Conservation (phyloP, 805 yeast species). For the Tetrapisispora namnaoensis region DNA sequence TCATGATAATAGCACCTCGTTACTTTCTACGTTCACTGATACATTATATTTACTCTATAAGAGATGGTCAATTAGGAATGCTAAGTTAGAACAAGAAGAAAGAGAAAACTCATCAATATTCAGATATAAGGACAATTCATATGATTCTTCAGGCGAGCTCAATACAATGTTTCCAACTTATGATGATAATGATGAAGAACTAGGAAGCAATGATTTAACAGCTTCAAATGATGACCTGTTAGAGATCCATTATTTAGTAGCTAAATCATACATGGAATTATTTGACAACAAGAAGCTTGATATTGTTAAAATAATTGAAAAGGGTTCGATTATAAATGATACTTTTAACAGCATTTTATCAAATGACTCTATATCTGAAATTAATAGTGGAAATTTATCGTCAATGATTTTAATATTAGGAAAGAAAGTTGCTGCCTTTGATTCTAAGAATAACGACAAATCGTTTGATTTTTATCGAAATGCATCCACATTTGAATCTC, state of each 20-base stretch:
- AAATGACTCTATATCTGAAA: conserved; percentile 13
- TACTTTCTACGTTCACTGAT: conserved; percentile 31
- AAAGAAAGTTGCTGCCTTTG: conserved; percentile 26
- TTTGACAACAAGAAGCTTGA: conserved; percentile 25
- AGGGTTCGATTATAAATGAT: conserved; percentile 33
- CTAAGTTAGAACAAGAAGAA: conserved; percentile 55
- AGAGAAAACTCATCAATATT: conserved; percentile 53
- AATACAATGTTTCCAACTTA: conserved; percentile 76
- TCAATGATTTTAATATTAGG: conserved; percentile 30
- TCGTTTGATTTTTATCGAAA: conserved; percentile 56
- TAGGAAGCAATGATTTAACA: conserved; percentile 13
- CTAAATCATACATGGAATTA: conserved; percentile 38
- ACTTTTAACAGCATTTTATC: conserved; percentile 19
- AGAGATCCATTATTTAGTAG: conserved; percentile 39
- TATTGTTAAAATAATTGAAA: conserved; percentile 25
- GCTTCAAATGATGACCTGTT: conserved; percentile 27
- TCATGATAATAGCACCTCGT: conserved; percentile 17
- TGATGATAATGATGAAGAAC: conserved; percentile 46
- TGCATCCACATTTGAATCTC: conserved; percentile 48
- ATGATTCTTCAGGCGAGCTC: conserved; percentile 74
- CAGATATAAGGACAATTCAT: conserved; percentile 51
- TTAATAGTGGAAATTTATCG: conserved; percentile 28
- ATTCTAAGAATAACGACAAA: conserved; percentile 9
- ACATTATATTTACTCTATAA: conserved; percentile 56
- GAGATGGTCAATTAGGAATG: conserved; percentile 70